phyloP scores from a whole-genome alignment of 164 flowering plant species.

The Kingdonia uniflora region DNA sequence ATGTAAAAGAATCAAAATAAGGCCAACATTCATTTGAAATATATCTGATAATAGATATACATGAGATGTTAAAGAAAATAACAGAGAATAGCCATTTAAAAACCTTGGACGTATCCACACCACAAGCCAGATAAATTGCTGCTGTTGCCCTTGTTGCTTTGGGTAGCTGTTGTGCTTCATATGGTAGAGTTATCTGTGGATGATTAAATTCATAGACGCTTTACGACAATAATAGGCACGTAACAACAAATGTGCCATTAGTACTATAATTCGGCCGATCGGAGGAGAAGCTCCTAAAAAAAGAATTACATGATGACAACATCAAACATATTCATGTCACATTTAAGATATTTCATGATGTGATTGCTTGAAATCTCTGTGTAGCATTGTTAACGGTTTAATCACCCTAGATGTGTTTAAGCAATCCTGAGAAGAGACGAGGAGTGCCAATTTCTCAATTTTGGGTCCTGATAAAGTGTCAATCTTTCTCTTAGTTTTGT shows the following conservation, averaged over 20 bases:
- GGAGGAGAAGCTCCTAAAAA: background rate
- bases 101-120: constrained; percentile 85
- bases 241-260: background rate
- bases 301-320: no score
- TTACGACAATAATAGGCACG: no score
- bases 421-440: no score
- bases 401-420: no score
- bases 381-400: no score
- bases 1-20: constrained; percentile 6
- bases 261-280: background rate
- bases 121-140: constrained; percentile 93
- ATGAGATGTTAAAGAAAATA: background rate
- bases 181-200: constrained; percentile 72
- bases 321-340: no score
- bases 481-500: no score
- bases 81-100: background rate
- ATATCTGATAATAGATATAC: background rate
- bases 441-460: no score
- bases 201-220: background rate
- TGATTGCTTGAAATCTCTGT: no score
- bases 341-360: no score
- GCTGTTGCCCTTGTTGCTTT: constrained; percentile 83
- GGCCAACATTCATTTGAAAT: background rate
- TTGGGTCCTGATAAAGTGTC: no score
- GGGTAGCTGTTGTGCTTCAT: constrained; percentile 59